phyloP scores from a whole-genome alignment of 176 grass and related monocot species.

The Oryza australiensis region DNA sequence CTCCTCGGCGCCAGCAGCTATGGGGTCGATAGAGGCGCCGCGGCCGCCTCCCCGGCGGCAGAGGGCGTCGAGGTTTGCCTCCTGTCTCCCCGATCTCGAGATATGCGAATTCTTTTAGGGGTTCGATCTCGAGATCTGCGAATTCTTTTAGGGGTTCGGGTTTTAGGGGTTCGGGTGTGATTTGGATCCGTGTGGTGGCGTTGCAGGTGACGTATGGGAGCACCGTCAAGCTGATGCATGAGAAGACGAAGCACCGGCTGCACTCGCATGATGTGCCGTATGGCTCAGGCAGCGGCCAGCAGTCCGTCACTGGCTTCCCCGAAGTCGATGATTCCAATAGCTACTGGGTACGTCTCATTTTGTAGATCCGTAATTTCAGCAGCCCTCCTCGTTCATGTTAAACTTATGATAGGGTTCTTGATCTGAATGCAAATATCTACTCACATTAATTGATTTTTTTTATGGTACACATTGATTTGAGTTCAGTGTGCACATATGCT shows the following conservation, averaged over 20 bases:
- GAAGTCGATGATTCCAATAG: slow-evolving; percentile 75
- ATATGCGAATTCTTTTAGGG: slow-evolving; percentile 15
- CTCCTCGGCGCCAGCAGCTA: slow-evolving; percentile 16
- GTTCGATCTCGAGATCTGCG: slow-evolving; percentile 37
- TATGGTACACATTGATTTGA: neutral
- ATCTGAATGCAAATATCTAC: slow-evolving; percentile 1
- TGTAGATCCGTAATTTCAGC: neutral
- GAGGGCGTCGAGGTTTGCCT: slow-evolving; percentile 45
- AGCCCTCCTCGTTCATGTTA: neutral
- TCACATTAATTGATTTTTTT: neutral
- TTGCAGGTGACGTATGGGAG: slow-evolving; percentile 60
- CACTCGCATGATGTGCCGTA: slow-evolving; percentile 87
- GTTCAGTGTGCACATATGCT: neutral
- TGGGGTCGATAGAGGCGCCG: slow-evolving; percentile 31
- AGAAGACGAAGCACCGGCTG: slow-evolving; percentile 72
- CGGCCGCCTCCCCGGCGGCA: neutral
- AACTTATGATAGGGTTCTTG: neutral
- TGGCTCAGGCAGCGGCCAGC: slow-evolving; percentile 80
- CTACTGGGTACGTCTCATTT: slow-evolving; percentile 57
- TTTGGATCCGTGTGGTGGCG: slow-evolving; percentile 29
- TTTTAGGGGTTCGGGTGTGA: neutral
- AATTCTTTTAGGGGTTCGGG: neutral
- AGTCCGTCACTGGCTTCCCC: slow-evolving; percentile 73
- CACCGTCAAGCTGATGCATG: slow-evolving; percentile 77
- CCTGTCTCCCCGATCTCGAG: slow-evolving; percentile 30